Evolutionary conservation across 108 stramenopile genomes (phyloP).

Genomic region (Skeletonema tropicum): DNA sequence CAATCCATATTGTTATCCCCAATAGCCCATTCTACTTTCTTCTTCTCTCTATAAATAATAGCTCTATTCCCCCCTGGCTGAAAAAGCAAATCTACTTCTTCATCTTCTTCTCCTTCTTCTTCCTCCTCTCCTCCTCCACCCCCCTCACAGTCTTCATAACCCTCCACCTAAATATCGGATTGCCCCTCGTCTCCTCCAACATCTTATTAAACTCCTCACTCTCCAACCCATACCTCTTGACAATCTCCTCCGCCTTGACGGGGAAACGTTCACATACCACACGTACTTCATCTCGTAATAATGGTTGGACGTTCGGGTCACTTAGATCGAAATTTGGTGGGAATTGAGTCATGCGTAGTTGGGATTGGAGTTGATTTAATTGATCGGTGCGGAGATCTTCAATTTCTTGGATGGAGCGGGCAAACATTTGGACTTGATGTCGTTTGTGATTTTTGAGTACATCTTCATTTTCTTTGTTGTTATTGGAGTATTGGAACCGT

Average conservation of each 20-base stretch:
- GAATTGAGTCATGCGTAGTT: conserved; percentile 56
- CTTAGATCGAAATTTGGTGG: conserved; percentile 60
- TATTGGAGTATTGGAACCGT: neutral
- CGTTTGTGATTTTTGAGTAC: conserved; percentile 38
- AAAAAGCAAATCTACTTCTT: neutral
- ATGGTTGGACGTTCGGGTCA: conserved; percentile 64
- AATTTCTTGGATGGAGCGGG: conserved; percentile 61
- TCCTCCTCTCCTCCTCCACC: conserved; percentile 43
- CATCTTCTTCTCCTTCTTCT: conserved; percentile 16
- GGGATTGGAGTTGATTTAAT: conserved; percentile 45
- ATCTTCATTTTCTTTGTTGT: conserved; percentile 43
- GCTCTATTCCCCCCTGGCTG: neutral
- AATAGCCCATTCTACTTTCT: too few species aligned
- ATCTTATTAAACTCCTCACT: conserved; percentile 76
- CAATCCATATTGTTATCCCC: too few species aligned
- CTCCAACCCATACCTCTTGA: conserved; percentile 68
- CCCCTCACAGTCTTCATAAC: conserved; percentile 63
- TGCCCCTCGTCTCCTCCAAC: conserved; percentile 65
- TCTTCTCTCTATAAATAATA: too few species aligned
- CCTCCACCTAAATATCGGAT: conserved; percentile 71
- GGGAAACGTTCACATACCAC: conserved; percentile 67
- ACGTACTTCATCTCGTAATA: conserved; percentile 59
- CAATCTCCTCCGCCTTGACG: conserved; percentile 69
- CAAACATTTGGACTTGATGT: conserved; percentile 65
- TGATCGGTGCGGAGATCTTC: conserved; percentile 70